These are phyloP conservation scores for Suillus brevipes DNA, from an alignment of 768 basidiomycete genomes.

Conservation along the genomic window DNA sequence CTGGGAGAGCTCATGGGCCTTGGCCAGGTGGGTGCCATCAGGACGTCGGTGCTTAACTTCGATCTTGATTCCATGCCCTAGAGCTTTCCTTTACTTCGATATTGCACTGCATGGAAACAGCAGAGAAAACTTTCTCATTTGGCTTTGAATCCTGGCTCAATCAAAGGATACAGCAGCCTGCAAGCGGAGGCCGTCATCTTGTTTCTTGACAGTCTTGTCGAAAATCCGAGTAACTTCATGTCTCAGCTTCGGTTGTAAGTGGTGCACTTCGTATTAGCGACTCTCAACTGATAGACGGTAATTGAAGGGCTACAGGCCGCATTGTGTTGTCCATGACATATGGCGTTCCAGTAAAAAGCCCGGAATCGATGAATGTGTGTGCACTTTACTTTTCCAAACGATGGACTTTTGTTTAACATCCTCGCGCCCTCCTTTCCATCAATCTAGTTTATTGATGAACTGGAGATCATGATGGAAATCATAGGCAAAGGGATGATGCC, in stretches of 20 bases:
- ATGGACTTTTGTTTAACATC: not conserved
- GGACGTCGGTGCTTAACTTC: not conserved
- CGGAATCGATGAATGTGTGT: constrained; percentile 1
- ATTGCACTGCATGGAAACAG: constrained; percentile 9
- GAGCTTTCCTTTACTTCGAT: constrained; percentile 14
- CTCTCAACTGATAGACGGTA: not conserved
- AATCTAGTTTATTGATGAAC: constrained; percentile 8
- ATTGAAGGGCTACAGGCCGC: constrained; percentile 4
- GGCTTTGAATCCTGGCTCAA: constrained; percentile 4
- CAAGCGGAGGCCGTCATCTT: constrained; percentile 4
- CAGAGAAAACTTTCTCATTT: constrained; percentile 10
- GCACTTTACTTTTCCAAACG: not conserved
- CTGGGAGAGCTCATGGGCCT: constrained; percentile 6
- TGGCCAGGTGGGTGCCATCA: not conserved
- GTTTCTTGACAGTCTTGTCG: constrained; percentile 8
- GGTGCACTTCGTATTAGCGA: not conserved
- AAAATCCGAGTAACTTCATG: constrained; percentile 1
- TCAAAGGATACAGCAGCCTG: constrained; percentile 1
- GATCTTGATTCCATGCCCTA: not conserved
- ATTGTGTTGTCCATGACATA: constrained; percentile 11
- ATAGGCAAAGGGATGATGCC: constrained; percentile 3
- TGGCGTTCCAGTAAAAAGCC: constrained; percentile 5
- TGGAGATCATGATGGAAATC: constrained; percentile 5
- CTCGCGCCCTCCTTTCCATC: not conserved
- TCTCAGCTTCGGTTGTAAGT: constrained; percentile 7